Conservation (phyloP, 192 early-diverging fungal species). For the Haplosporangium gracile region DNA sequence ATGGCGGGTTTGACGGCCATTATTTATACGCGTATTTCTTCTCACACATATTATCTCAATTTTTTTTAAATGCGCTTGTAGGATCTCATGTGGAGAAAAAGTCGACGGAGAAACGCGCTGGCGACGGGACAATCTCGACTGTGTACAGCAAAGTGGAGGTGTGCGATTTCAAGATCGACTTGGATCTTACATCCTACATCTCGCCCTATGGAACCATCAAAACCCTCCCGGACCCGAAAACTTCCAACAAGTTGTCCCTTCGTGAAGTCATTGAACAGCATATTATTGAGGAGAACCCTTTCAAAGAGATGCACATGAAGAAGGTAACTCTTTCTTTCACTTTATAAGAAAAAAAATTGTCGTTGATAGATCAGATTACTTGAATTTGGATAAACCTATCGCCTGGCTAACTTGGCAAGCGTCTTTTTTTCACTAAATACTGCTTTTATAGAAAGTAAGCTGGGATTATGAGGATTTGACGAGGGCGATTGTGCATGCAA, state of each 20-base stretch:
- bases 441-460: constrained; percentile 24
- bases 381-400: background rate
- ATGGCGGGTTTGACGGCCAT: background rate
- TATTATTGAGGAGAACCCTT: constrained; percentile 44
- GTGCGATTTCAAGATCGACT: constrained; percentile 53
- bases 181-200: constrained; percentile 53
- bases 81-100: constrained; percentile 49
- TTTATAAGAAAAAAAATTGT: no score
- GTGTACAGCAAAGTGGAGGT: constrained; percentile 28
- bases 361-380: background rate
- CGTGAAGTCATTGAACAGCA: constrained; percentile 52
- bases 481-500: constrained; percentile 45
- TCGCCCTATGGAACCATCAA: constrained; percentile 31
- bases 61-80: background rate
- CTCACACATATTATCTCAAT: background rate
- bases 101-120: background rate
- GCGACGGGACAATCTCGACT: constrained; percentile 15
- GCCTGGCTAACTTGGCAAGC: no score
- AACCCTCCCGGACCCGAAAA: constrained; percentile 28
- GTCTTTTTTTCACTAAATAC: background rate
- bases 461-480: constrained; percentile 58
- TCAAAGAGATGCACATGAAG: constrained; percentile 58
- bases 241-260: constrained; percentile 20
- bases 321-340: constrained; percentile 26
- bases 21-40: background rate